A percentile compares a stretch with the other conserved stretches of the same genome.
Conservation (phyloP, 169 alveolate genomes). For the Plasmodium vinckei region DNA sequence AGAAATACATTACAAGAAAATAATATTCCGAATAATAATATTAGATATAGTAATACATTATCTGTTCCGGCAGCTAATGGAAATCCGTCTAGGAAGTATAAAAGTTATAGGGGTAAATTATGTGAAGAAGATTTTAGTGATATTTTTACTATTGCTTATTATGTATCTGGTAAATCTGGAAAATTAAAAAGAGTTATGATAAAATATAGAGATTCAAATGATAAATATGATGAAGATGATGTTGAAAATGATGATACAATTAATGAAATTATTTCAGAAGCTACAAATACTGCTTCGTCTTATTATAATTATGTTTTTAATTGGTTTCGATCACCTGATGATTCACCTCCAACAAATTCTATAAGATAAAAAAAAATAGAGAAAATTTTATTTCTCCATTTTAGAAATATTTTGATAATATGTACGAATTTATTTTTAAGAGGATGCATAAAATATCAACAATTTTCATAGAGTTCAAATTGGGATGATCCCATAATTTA, state of each 20-base stretch:
- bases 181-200: slow-evolving; percentile 58
- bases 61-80: slow-evolving; percentile 73
- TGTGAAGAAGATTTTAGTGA: slow-evolving; percentile 76
- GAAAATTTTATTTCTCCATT: neutral
- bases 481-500: too few species aligned
- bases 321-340: slow-evolving; percentile 65
- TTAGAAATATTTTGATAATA: neutral
- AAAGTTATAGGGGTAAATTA: slow-evolving; percentile 61
- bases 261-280: slow-evolving; percentile 71
- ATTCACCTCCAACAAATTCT: neutral
- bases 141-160: slow-evolving; percentile 74
- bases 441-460: too few species aligned
- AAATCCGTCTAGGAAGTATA: slow-evolving; percentile 54
- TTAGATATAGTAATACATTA: slow-evolving; percentile 26
- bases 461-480: too few species aligned
- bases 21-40: slow-evolving; percentile 28
- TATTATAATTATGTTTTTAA: slow-evolving; percentile 64
- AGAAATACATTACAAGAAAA: slow-evolving; percentile 47
- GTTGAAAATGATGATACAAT: slow-evolving; percentile 34
- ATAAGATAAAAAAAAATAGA: neutral
- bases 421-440: too few species aligned
- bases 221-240: slow-evolving; percentile 23
- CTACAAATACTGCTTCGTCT: slow-evolving; percentile 61
- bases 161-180: slow-evolving; percentile 52
- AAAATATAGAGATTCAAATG: slow-evolving; percentile 67